Base-by-base conservation (phyloP, 2,329 filamentous ascomycete genomes). In the Fusarium bactridioides region DNA sequence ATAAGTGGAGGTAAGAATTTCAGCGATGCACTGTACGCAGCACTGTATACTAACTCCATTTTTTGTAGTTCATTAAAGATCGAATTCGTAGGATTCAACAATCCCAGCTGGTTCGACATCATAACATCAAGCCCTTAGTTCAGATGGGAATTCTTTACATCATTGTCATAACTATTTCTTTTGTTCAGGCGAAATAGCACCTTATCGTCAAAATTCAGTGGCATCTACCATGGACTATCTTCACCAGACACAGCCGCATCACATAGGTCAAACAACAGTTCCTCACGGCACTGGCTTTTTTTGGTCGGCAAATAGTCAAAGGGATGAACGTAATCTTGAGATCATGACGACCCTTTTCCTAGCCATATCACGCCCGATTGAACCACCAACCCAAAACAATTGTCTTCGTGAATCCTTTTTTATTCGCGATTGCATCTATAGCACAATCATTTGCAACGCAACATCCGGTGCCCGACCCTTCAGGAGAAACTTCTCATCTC, bases 391-490 rank as follows among this genome's bases (percentile, higher is more conserved):
- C 76, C 76, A 70, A 75, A 70, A 71, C 74, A 71, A 71, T 78
- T 82, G 78, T 79, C 78, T 79, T 82, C 82, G 79, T 83, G 79
- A 83, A 81, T 80, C 78, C 79, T 80, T 82, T 82, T 80, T 79
- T 80, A 80, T 83, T 83, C 77, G 79, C 78, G 80, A 82, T 81
- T 84, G 83, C 81, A 80, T 82, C 81, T 83, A 83, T 82, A 81
- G 79, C 80, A 83, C 81, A 83, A 82, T 80, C 82, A 79, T 81
- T 81, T 81, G 78, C 78, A 82, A 81, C 79, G 77, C 78, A 80
- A 79, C 80, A 80, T 82, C 82, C 82, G 78, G 78, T 82, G 79
- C 80, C 81, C 80, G 79, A 81, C 79, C 81, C 80, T 78, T 76
- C 80, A 82, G 79, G 64, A 76, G 76, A 79, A 81, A 80, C 78